Evolutionary conservation across 495 filamentous ascomycete genomes (phyloP).

Genomic region (Aspergillus taichungensis): DNA sequence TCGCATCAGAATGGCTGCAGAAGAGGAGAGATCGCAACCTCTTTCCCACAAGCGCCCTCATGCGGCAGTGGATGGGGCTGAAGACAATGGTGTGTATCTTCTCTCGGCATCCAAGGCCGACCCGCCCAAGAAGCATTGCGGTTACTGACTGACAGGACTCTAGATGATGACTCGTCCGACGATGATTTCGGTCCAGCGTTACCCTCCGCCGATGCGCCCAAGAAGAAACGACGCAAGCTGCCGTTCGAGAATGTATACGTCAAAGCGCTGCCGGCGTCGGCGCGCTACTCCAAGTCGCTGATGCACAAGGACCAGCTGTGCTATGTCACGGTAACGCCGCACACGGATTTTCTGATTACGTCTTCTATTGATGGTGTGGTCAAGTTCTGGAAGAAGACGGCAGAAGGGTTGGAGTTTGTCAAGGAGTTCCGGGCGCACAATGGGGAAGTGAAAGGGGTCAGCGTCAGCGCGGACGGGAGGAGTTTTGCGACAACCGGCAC

Average conservation of each 20-base stretch:
- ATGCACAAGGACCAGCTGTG: slow-evolving; percentile 96
- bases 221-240: slow-evolving; percentile 86
- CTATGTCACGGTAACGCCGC: slow-evolving; percentile 77
- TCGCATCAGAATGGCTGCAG: slow-evolving; percentile 21
- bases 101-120: neutral
- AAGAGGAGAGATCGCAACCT: slow-evolving; percentile 14
- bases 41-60: slow-evolving; percentile 26
- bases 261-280: slow-evolving; percentile 72
- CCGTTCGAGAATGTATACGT: slow-evolving; percentile 93
- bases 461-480: slow-evolving; percentile 78
- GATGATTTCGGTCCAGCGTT: slow-evolving; percentile 92
- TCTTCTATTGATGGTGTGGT: slow-evolving; percentile 87
- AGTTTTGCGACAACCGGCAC: slow-evolving; percentile 85
- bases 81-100: slow-evolving; percentile 24
- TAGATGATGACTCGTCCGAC: slow-evolving; percentile 58
- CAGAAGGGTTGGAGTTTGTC: slow-evolving; percentile 86
- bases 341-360: slow-evolving; percentile 91
- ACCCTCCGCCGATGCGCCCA: slow-evolving; percentile 62
- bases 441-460: slow-evolving; percentile 75
- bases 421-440: slow-evolving; percentile 92
- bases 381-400: slow-evolving; percentile 98
- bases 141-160: slow-evolving; percentile 9
- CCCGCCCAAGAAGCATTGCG: neutral
- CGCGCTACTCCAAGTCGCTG: slow-evolving; percentile 87
- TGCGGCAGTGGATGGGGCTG: slow-evolving; percentile 27